These are phyloP conservation scores for Brassica rapa DNA, from an alignment of 345 rosid species.

Conservation along the genomic window DNA sequence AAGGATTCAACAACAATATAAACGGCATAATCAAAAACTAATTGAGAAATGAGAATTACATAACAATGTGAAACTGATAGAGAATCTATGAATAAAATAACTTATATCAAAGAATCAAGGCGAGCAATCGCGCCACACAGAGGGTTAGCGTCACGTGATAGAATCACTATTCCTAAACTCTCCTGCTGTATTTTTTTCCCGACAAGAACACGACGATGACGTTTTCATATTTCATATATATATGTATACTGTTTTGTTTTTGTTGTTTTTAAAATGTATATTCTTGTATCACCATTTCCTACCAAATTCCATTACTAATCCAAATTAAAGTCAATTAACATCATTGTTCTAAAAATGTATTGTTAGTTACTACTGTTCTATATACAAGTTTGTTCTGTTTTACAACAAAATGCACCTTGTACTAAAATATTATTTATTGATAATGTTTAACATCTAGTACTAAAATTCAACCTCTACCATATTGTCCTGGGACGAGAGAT, in stretches of 20 bases:
- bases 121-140: constrained; percentile 18
- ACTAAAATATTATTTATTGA: neutral
- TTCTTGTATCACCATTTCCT: neutral
- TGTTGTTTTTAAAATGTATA: neutral
- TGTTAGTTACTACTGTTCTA: neutral
- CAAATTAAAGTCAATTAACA: neutral
- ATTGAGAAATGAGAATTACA: neutral
- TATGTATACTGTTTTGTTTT: too few relatives aligned
- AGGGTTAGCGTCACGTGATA: constrained; percentile 37
- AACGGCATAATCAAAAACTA: neutral
- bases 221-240: neutral
- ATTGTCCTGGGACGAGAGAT: constrained; percentile 19
- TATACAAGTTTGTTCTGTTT: neutral
- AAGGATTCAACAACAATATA: constrained; percentile 17
- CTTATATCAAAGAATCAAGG: neutral
- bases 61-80: constrained; percentile 9
- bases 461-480: constrained; percentile 21
- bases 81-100: constrained; percentile 16
- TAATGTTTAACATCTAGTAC: neutral
- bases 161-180: constrained; percentile 2
- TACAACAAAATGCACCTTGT: neutral
- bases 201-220: neutral
- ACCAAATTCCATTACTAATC: neutral
- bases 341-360: neutral
- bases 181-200: neutral